Conservation (phyloP, 768 basidiomycete species). For the Podaxis sp. region DNA sequence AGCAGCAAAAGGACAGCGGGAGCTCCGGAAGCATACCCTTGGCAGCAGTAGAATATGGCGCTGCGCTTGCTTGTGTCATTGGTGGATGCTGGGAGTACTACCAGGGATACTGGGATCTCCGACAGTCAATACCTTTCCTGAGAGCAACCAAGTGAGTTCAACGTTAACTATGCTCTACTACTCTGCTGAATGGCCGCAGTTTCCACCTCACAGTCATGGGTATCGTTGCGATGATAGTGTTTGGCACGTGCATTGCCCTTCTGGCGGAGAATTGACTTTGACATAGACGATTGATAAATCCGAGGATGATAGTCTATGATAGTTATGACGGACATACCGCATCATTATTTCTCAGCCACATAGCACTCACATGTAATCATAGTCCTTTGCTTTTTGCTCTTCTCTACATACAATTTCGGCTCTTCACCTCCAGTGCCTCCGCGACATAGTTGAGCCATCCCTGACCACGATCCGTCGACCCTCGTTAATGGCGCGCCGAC, state of each 20-base stretch:
- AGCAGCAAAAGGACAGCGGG: conserved; percentile 20
- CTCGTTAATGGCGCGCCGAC: not conserved
- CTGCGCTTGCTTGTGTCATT: conserved; percentile 51
- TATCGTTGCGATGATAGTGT: conserved; percentile 45
- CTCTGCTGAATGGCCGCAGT: conserved; percentile 28
- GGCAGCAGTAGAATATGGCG: conserved; percentile 51
- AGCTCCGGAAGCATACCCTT: conserved; percentile 42
- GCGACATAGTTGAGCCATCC: not conserved
- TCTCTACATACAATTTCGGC: not conserved
- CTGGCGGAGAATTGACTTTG: conserved; percentile 35
- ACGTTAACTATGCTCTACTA: not conserved
- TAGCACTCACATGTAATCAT: not conserved
- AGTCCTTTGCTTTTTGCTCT: not conserved
- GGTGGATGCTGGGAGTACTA: conserved; percentile 71
- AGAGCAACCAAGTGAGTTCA: conserved; percentile 51
- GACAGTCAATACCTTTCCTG: conserved; percentile 59
- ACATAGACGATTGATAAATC: not conserved
- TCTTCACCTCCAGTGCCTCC: not conserved
- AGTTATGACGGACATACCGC: not conserved
- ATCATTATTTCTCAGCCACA: not conserved
- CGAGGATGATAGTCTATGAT: not conserved
- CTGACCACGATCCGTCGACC: not conserved
- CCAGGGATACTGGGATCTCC: conserved; percentile 54
- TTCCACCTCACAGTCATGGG: conserved; percentile 53
- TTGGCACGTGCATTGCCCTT: conserved; percentile 52